A percentile compares a stretch with the other conserved stretches of the same genome.
These are phyloP conservation scores for Escovopsis weberi DNA, from an alignment of 2,329 filamentous ascomycete genomes.

Conservation along the genomic window DNA sequence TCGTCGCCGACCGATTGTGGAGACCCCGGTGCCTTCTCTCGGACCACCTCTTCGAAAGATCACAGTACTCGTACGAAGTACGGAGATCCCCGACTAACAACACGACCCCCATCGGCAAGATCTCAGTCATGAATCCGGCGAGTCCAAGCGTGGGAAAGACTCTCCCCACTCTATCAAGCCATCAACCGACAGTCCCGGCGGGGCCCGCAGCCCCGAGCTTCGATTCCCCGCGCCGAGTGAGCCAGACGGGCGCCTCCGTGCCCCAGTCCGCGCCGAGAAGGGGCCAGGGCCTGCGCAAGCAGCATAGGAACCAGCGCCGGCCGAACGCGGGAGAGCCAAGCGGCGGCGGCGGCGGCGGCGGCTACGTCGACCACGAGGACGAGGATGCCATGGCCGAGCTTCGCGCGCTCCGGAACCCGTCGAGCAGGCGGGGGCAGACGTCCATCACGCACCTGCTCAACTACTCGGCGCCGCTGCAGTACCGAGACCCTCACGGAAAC, in stretches of 20 bases:
- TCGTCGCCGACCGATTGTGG: too few relatives aligned
- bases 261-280: conserved; percentile 46
- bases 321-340: conserved; percentile 33
- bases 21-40: too few relatives aligned
- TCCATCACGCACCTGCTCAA: conserved; percentile 96
- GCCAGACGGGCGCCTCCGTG: conserved; percentile 18
- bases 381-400: conserved; percentile 84
- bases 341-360: conserved; percentile 11
- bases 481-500: conserved; percentile 28
- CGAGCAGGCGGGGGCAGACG: conserved; percentile 77
- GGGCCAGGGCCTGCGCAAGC: conserved; percentile 60
- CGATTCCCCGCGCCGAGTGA: conserved; percentile 35
- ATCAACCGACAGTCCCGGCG: conserved; percentile 25
- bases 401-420: conserved; percentile 39
- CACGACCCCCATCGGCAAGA: too few relatives aligned
- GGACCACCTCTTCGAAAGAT: too few relatives aligned
- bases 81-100: too few relatives aligned
- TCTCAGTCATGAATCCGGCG: conserved; percentile 18
- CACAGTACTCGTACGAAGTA: too few relatives aligned
- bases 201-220: conserved; percentile 31
- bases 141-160: conserved; percentile 32
- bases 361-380: conserved; percentile 56
- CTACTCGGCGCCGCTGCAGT: conserved; percentile 66
- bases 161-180: conserved; percentile 28
- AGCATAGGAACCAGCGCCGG: conserved; percentile 70